These are phyloP conservation scores for Pseudonitzschia multistriata DNA, from an alignment of 108 stramenopile species.

Conservation along the genomic window DNA sequence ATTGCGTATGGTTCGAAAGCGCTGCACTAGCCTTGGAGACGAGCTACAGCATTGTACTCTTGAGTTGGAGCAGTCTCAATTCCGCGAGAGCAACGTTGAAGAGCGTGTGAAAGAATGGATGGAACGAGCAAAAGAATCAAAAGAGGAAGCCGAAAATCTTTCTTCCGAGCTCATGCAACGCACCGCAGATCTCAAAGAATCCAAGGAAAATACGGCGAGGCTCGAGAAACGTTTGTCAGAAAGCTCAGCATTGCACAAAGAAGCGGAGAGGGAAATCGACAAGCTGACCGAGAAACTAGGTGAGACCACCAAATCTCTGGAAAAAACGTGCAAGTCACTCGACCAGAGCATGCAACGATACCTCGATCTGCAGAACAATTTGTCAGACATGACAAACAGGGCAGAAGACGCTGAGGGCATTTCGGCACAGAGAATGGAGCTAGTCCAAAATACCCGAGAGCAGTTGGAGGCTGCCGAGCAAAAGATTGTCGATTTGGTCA, in stretches of 20 bases:
- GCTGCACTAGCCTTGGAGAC: background rate
- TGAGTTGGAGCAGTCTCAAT: constrained; percentile 7
- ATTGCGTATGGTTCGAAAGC: constrained; percentile 3
- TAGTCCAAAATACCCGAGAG: constrained; percentile 23
- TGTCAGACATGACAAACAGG: constrained; percentile 23
- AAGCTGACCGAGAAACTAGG: constrained; percentile 3
- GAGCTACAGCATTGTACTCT: background rate
- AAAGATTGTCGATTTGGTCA: constrained; percentile 11
- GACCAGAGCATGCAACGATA: constrained; percentile 23
- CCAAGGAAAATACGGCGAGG: background rate
- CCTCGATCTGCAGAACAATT: constrained; percentile 16
- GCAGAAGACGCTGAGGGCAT: constrained; percentile 35
- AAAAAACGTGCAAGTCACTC: constrained; percentile 17
- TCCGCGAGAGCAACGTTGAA: constrained; percentile 10
- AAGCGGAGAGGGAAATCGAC: constrained; percentile 12
- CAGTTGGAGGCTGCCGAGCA: constrained; percentile 13
- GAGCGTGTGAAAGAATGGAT: constrained; percentile 17
- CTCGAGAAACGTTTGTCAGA: constrained; percentile 4
- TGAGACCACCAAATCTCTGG: constrained; percentile 8
- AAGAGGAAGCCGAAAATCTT: constrained; percentile 1
- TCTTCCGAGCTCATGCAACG: background rate
- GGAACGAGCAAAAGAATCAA: constrained; percentile 13
- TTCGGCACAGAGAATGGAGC: constrained; percentile 31
- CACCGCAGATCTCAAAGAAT: background rate
- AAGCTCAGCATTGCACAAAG: background rate